Evolutionary conservation across 2,329 filamentous ascomycete species (phyloP), one percentile per base, ranked within the genome.

Genomic region (Talaromyces sp.): DNA sequence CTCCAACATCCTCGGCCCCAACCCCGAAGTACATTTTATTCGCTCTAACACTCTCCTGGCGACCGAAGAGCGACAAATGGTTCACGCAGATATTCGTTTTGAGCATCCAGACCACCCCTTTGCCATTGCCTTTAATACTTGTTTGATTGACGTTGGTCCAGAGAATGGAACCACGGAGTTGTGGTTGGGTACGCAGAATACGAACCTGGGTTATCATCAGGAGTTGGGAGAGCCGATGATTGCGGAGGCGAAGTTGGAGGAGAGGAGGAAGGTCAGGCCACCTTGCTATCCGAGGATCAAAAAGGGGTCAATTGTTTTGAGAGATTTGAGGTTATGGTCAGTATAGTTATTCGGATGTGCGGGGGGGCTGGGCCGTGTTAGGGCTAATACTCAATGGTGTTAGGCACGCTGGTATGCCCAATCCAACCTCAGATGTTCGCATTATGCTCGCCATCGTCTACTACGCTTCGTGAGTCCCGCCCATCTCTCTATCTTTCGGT

Each of bases 321-420:
- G 72, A 56, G 72, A 73, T 57, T 33, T 73, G 42, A 63, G 72
- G 56, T 65, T 66, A 11, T 74, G 72, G 72, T 60, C 6, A 39
- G 40, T 37, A 23, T n/a, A n/a, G n/a, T n/a, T n/a, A n/a, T n/a
- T n/a, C n/a, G n/a, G n/a, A n/a, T n/a, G n/a, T n/a, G n/a, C n/a
- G n/a, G n/a, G n/a, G n/a, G n/a, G n/a, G n/a, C n/a, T n/a, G n/a
- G n/a, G n/a, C n/a, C n/a, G n/a, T n/a, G 7, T 25, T 16, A 25
- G 42, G 42, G 42, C 42, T 46, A 46, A 46, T 7, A n/a, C n/a
- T n/a, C n/a, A 14, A 3, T 5, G 12, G 35, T 37, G 33, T 14
- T 28, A 60, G 58, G 58, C 72, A 73, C 52, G 72, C 71, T 3
- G 71, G 72, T n/a, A 73, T 74, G 72, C 72, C 72, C 2, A 74